Evolutionary conservation across 331 rosid genomes (phyloP).

Genomic region (Rhamnella rubrinervis): DNA sequence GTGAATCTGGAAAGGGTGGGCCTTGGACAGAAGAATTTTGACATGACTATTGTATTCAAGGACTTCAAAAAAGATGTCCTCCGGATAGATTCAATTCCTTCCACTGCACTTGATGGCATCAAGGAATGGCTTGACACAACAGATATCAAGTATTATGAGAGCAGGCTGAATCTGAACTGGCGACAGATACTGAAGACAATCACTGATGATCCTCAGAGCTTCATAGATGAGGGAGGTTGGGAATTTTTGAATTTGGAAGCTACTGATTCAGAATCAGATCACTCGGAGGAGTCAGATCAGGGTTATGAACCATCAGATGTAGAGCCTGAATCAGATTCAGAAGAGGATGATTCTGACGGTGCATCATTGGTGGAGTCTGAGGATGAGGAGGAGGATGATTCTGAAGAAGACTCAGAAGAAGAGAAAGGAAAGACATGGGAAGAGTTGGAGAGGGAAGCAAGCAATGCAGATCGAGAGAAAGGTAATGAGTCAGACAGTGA

Average conservation of each 20-base stretch:
- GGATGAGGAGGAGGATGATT: conserved; percentile 46
- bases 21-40: conserved; percentile 61
- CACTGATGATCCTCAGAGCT: conserved; percentile 58
- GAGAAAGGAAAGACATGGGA: conserved; percentile 56
- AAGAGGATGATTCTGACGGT: conserved; percentile 47
- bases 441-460: conserved; percentile 60
- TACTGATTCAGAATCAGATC: conserved; percentile 46
- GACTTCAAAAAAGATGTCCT: conserved; percentile 55
- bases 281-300: conserved; percentile 46
- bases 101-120: conserved; percentile 54
- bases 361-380: conserved; percentile 53
- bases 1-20: conserved; percentile 57
- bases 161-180: conserved; percentile 55
- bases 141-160: conserved; percentile 54
- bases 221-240: conserved; percentile 57
- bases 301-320: conserved; percentile 54
- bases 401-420: conserved; percentile 41
- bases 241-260: conserved; percentile 57
- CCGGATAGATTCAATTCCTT: conserved; percentile 52
- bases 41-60: conserved; percentile 51
- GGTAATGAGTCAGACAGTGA: conserved; percentile 54
- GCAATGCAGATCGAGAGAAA: conserved; percentile 52
- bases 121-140: conserved; percentile 59
- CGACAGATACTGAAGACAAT: conserved; percentile 52
- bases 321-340: conserved; percentile 48